These are phyloP conservation scores for Bipolaris bicolor DNA, from an alignment of 2,329 filamentous ascomycete species.

Conservation along the genomic window DNA sequence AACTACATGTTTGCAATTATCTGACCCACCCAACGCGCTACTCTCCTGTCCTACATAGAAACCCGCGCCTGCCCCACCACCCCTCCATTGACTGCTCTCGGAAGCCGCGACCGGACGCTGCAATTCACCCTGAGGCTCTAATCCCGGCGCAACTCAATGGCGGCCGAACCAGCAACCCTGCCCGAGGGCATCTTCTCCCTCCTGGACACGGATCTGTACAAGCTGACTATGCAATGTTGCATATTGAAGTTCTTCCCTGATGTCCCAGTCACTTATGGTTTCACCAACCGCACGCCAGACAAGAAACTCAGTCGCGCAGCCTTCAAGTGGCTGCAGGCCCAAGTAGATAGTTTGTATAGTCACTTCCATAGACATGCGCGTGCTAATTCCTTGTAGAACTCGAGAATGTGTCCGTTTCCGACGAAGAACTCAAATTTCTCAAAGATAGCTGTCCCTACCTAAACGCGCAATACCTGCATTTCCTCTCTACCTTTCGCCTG, in stretches of 20 bases:
- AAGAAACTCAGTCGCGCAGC: constrained; percentile 87
- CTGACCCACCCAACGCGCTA: constrained; percentile 8
- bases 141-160: constrained; percentile 28
- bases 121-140: constrained; percentile 6
- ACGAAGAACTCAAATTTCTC: constrained; percentile 81
- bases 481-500: constrained; percentile 80
- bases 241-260: constrained; percentile 91
- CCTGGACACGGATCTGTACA: constrained; percentile 77
- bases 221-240: constrained; percentile 93
- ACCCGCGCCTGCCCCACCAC: constrained; percentile 34
- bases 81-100: constrained; percentile 31
- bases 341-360: constrained; percentile 71
- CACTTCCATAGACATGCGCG: background rate
- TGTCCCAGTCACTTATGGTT: constrained; percentile 82
- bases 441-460: constrained; percentile 81
- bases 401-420: constrained; percentile 76
- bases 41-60: background rate
- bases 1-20: background rate
- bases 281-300: constrained; percentile 92
- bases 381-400: constrained; percentile 64
- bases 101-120: constrained; percentile 17
- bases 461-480: constrained; percentile 76
- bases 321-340: constrained; percentile 82
- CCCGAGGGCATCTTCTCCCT: constrained; percentile 53
- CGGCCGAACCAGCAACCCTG: constrained; percentile 26